A percentile compares a stretch with the other conserved stretches of the same genome.
These are phyloP conservation scores for Syzygium malaccense DNA, from an alignment of 441 rosid genomes.

Conservation along the genomic window DNA sequence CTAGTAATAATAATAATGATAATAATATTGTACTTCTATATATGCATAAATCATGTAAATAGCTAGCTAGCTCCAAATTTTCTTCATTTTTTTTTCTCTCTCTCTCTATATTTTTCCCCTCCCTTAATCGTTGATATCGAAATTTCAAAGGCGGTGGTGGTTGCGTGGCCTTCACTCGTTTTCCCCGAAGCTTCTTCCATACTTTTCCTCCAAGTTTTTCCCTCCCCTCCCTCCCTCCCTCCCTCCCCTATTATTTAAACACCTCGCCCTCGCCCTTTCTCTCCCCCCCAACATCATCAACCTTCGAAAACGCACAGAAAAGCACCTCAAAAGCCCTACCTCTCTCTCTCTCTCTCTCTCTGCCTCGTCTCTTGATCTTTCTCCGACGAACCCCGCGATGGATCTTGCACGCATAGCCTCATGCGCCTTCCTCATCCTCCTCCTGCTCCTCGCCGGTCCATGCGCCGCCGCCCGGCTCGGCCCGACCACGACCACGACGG, in stretches of 20 bases:
- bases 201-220: neutral
- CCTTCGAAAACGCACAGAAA: neutral
- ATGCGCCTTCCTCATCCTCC: neutral
- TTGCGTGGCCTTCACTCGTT: neutral
- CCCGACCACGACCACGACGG: neutral
- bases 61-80: neutral
- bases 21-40: no score
- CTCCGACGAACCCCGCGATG: neutral
- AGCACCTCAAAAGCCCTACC: neutral
- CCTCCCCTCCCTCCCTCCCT: neutral
- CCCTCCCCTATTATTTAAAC: neutral
- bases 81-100: no score
- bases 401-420: neutral
- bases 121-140: neutral
- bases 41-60: neutral
- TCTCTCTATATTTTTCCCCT: rapidly evolving
- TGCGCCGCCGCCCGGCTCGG: neutral
- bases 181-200: neutral
- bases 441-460: neutral
- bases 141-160: neutral
- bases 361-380: neutral
- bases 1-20: no score
- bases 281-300: neutral
- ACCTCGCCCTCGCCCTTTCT: neutral
- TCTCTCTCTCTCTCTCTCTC: neutral